phyloP scores from a whole-genome alignment of 192 early-diverging fungal species.

The Mortierella claussenii region DNA sequence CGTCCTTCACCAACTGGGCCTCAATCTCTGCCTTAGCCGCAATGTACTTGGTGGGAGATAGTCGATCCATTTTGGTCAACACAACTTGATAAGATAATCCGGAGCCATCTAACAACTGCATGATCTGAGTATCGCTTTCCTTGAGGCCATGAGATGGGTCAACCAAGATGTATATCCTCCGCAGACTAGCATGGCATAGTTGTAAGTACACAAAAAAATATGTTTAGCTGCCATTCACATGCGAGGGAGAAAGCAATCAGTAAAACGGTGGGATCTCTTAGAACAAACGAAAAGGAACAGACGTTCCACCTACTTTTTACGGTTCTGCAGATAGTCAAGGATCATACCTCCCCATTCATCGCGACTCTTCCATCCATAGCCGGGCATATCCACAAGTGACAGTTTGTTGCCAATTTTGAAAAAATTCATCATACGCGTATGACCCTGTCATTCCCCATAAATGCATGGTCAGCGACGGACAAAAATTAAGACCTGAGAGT shows the following conservation, averaged over 20 bases:
- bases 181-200: conserved; percentile 39
- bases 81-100: conserved; percentile 62
- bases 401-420: conserved; percentile 58
- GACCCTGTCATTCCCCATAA: conserved; percentile 47
- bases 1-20: conserved; percentile 49
- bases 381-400: conserved; percentile 66
- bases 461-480: too few relatives aligned
- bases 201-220: neutral
- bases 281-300: neutral
- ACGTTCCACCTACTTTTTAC: conserved; percentile 50
- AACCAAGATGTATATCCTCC: conserved; percentile 57
- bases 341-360: conserved; percentile 66
- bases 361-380: conserved; percentile 63
- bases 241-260: neutral
- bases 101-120: conserved; percentile 54
- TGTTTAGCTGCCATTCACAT: too few relatives aligned
- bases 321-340: conserved; percentile 50
- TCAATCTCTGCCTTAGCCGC: conserved; percentile 55
- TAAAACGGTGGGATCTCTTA: too few relatives aligned
- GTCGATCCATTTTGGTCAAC: conserved; percentile 58
- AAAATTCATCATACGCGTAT: conserved; percentile 65
- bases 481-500: neutral
- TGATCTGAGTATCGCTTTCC: conserved; percentile 54
- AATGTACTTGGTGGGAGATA: conserved; percentile 49
- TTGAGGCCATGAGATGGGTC: conserved; percentile 61